A percentile compares a stretch with the other conserved stretches of the same genome.
Evolutionary conservation across 495 filamentous ascomycete genomes (phyloP).

Genomic region (Trichoderma virens): DNA sequence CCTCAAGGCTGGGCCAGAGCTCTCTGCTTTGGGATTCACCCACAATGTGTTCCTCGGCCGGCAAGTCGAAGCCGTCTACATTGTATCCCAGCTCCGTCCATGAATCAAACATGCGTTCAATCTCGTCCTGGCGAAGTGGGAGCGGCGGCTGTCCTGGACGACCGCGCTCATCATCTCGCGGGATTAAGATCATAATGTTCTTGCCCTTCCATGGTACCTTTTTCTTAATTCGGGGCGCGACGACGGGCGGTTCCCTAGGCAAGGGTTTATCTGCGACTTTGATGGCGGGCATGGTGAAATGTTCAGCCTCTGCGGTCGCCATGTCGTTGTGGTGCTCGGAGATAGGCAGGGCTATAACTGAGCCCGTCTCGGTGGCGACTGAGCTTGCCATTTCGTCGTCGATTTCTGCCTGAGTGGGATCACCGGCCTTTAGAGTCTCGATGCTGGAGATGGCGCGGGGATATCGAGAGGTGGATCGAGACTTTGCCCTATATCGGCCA

Average conservation of each 20-base stretch:
- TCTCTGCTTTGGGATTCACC: slow-evolving; percentile 55
- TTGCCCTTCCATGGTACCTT: slow-evolving; percentile 65
- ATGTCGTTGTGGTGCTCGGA: neutral
- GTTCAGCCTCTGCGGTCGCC: slow-evolving; percentile 15
- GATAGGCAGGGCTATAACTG: slow-evolving; percentile 26
- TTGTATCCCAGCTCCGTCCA: slow-evolving; percentile 75
- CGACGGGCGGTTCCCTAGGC: slow-evolving; percentile 21
- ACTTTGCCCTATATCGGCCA: slow-evolving; percentile 34
- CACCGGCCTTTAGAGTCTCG: slow-evolving; percentile 49
- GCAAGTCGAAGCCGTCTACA: slow-evolving; percentile 62
- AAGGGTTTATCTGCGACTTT: slow-evolving; percentile 26
- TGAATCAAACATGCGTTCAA: slow-evolving; percentile 54
- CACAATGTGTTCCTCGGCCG: slow-evolving; percentile 28
- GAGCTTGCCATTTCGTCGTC: slow-evolving; percentile 40
- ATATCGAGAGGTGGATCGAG: slow-evolving; percentile 30
- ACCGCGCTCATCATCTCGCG: slow-evolving; percentile 58
- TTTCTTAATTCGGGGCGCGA: slow-evolving; percentile 42
- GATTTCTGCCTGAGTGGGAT: slow-evolving; percentile 24
- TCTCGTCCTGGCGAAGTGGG: slow-evolving; percentile 54
- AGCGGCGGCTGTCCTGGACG: slow-evolving; percentile 47
- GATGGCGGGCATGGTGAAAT: slow-evolving; percentile 24
- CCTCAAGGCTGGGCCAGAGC: slow-evolving; percentile 61
- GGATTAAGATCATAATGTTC: slow-evolving; percentile 62
- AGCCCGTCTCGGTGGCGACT: slow-evolving; percentile 19
- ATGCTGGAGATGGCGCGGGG: slow-evolving; percentile 48